Base-by-base conservation (phyloP, 1,139 yeast genomes). In the Blastobotrys malaysiensis region DNA sequence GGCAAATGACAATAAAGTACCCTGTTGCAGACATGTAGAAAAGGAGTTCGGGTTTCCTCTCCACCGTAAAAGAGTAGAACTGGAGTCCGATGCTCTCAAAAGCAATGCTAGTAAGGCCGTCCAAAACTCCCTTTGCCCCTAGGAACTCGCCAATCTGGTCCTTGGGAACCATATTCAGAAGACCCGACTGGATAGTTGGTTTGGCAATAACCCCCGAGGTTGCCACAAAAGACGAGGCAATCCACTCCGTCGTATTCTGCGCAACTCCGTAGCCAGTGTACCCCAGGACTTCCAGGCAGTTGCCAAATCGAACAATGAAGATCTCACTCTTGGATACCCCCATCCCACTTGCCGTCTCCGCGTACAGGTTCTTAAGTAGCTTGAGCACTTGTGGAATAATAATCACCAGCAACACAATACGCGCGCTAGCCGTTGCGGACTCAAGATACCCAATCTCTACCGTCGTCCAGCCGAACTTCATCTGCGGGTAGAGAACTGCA, bases 151-250 rank as follows among this genome's bases (percentile, higher is more conserved):
- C 64, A 9, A 59, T 52, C 13, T 52, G 49, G 4, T 53, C 55
- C 13, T 51, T 47, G 2, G 64, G 63, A 2, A 59, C 58, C 31
- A 59, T 52, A 51, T 60, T 60, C 53, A 61, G 49, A 45, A 61
- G 48, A 13, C 55, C 58, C 5, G 63, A 57, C 44, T 60, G 63
- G 3, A 59, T 60, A 2, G 61, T 53, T 16, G 62, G 63, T 47
- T 61, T 61, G 26, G 63, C 63, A 55, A 61, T 54, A 13, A 61
- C 63, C 7, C 64, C 64, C 1, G 63, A 57, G 19, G 64, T 61
- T 5, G 63, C 56, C 13, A 61, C 50, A 53, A 61, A 61, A 18
- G 61, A 60, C 13, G 59, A 51, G 11, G 49, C 48, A 5, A 61
- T 49, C 45, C 57, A 61, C 53, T 55, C 54, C 18, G 50, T 31